These are phyloP conservation scores for Paradendryphiella salina DNA, from an alignment of 2,329 filamentous ascomycete species.

Conservation along the genomic window DNA sequence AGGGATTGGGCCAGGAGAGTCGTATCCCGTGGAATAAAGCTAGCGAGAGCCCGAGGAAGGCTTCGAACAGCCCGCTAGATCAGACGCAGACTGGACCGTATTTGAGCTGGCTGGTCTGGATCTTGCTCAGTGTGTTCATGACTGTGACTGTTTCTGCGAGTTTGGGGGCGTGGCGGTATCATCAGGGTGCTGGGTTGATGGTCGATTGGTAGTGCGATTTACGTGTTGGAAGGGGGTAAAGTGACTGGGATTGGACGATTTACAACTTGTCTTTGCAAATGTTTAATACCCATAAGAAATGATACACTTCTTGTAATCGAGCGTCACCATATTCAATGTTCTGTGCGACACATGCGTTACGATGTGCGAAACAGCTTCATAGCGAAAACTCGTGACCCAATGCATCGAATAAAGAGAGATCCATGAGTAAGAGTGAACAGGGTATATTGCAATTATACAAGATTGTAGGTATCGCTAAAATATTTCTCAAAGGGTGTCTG, in stretches of 20 bases:
- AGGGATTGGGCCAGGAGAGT: conserved; percentile 34
- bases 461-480: too few relatives aligned
- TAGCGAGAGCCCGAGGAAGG: not conserved
- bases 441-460: too few relatives aligned
- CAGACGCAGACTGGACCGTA: conserved; percentile 16
- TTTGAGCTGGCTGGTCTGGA: conserved; percentile 25
- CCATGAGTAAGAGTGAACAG: too few relatives aligned
- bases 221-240: not conserved
- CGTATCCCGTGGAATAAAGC: conserved; percentile 47
- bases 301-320: too few relatives aligned
- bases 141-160: not conserved
- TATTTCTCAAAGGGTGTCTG: too few relatives aligned
- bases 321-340: too few relatives aligned
- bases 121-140: conserved; percentile 14
- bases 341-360: too few relatives aligned
- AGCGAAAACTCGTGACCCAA: too few relatives aligned
- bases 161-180: not conserved
- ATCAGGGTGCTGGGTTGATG: not conserved
- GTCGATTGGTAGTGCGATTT: conserved; percentile 1
- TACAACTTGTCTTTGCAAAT: too few relatives aligned
- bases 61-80: conserved; percentile 20
- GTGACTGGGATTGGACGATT: not conserved
- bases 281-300: too few relatives aligned
- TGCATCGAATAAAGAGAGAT: too few relatives aligned
- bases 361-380: too few relatives aligned